Evolutionary conservation across 768 basidiomycete genomes (phyloP).

Genomic region (Suillus discolor): DNA sequence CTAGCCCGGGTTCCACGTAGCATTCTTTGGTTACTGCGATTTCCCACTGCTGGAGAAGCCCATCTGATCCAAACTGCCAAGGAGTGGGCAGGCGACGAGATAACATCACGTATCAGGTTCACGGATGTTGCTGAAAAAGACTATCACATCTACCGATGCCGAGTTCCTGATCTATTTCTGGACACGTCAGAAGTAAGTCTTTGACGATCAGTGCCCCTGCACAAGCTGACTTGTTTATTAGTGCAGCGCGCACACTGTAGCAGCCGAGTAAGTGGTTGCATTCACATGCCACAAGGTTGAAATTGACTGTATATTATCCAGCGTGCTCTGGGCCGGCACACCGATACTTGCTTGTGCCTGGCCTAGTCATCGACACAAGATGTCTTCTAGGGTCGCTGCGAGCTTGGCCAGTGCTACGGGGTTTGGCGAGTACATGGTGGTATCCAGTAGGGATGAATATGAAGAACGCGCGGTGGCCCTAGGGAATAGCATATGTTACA

Average conservation of each 20-base stretch:
- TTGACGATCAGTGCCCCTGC: neutral
- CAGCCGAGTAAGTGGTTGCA: conserved; percentile 43
- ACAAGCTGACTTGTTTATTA: conserved; percentile 16
- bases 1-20: conserved; percentile 45
- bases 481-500: conserved; percentile 32
- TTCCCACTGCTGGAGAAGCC: conserved; percentile 48
- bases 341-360: conserved; percentile 49
- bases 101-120: conserved; percentile 48
- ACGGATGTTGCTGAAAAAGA: conserved; percentile 52
- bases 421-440: conserved; percentile 50
- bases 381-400: conserved; percentile 53
- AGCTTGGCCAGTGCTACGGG: conserved; percentile 51
- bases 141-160: conserved; percentile 44
- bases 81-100: conserved; percentile 47
- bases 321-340: conserved; percentile 54
- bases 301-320: conserved; percentile 19
- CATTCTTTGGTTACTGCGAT: conserved; percentile 56
- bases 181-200: conserved; percentile 50
- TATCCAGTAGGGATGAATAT: conserved; percentile 44
- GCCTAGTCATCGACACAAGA: conserved; percentile 48
- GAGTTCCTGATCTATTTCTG: conserved; percentile 53
- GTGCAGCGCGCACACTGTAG: conserved; percentile 57
- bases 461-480: conserved; percentile 47
- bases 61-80: conserved; percentile 44
- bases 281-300: neutral